Evolutionary conservation across 2,329 filamentous ascomycete species (phyloP).

Genomic region (Graphium sp.): DNA sequence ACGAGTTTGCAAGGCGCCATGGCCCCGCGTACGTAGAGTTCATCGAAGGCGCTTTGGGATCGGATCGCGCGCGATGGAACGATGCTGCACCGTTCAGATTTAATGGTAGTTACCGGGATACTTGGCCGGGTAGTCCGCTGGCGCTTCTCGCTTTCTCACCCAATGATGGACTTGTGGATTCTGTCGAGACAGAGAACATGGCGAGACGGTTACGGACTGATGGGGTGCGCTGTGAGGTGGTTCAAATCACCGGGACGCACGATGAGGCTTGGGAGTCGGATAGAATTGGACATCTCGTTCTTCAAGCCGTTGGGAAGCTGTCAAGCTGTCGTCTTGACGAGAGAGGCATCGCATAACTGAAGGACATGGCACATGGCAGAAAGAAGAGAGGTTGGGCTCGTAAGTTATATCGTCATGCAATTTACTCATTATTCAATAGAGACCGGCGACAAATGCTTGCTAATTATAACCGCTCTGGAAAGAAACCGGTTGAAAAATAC

Average conservation of each 20-base stretch:
- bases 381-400: too few species aligned
- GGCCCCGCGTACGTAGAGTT: constrained; percentile 36
- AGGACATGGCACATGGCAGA: too few species aligned
- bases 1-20: constrained; percentile 29
- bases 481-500: not conserved
- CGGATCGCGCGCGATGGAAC: constrained; percentile 30
- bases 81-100: constrained; percentile 34
- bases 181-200: constrained; percentile 42
- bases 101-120: constrained; percentile 19
- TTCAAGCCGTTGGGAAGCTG: too few species aligned
- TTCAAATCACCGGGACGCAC: constrained; percentile 36
- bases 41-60: constrained; percentile 42
- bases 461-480: too few species aligned
- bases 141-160: constrained; percentile 25
- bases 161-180: constrained; percentile 32
- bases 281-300: too few species aligned
- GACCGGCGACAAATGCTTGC: too few species aligned
- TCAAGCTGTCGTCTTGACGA: too few species aligned
- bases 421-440: not conserved
- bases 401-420: too few species aligned
- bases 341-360: too few species aligned
- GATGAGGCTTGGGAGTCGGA: constrained; percentile 40
- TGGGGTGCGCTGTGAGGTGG: constrained; percentile 14
- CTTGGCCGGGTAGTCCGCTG: constrained; percentile 16
- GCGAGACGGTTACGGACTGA: constrained; percentile 22